Evolutionary conservation across 2,329 filamentous ascomycete species (phyloP), one percentile per base, ranked within the genome.

Genomic region (Phaeosphaeria sp.): DNA sequence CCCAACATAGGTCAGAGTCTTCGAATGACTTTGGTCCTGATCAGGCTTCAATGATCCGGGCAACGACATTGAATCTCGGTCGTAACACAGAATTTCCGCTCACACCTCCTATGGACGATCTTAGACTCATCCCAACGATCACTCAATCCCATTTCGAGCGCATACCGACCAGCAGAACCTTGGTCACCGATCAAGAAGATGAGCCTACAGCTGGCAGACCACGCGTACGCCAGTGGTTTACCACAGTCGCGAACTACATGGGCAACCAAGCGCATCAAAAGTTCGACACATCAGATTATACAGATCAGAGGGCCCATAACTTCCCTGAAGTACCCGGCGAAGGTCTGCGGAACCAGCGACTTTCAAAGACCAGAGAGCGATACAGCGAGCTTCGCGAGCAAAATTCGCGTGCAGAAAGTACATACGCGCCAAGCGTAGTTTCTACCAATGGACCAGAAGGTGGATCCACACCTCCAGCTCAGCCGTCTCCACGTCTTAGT

Each of bases 291-390:
- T 79, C 79, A 0, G 79, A 79, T 1, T 86, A 86, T 63, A 79
- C 79, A 48, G 73, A 72, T 3, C 80, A 82, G 18, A 75, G 74
- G 44, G 81, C 82, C 3, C 68, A 73, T n/a, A 76, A 79, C n/a
- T 89, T 82, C 48, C 86, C 86, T 0, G 80, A 83, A 53, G 77
- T 86, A 0, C 86, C 86, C 0, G 86, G 84, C 2, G 86, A 88
- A 61, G 64, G 59, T 1, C 58, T 73, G 2, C 79, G 83, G 27
- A 86, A 86, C 47, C 67, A 63, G 0, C 63, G 69, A 0, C 66
- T 86, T 1, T 51, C 59, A 18, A 62, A 74, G 3, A 79, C 82
- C 24, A 77, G 74, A 46, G 72, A 78, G 27, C 65, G 68, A 4
- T 86, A 81, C 55, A 81, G 79, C 40, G 68, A 58, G 15, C 68